Evolutionary conservation across 768 basidiomycete species (phyloP), one percentile per base, ranked within the genome.

Genomic region (Suillus tomentosus): DNA sequence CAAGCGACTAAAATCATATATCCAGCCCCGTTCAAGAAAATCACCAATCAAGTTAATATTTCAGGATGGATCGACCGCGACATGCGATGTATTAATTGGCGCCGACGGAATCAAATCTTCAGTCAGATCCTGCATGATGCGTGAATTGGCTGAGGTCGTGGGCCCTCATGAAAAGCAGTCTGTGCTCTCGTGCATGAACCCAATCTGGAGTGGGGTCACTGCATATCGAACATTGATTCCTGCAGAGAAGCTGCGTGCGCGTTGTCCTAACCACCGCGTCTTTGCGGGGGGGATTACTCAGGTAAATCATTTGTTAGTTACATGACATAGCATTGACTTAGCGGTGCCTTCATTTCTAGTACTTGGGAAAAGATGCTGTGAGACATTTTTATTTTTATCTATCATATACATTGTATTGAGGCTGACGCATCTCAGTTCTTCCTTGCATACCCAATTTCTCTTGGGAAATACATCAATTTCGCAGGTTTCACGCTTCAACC

Each of bases 61-160:
- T 70, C 77, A 83, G 66, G 90, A 91, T 68, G 88, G 87, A 48
- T 79, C 86, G 15, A 80, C 76, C 13, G 79, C 85, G 5, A 77
- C 79, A 27, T 90, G 87, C 70, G 89, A 91, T 71, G 71, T 90
- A 13, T 82, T 92, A 31, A 74, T 90, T 60, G 89, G 88, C 43
- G 88, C 87, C n/a, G 89, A 90, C 66, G 88, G 88, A 5, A 65
- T 90, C 64, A 85, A 85, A 74, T 89, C 87, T 37, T 79, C 77
- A 63, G 83, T 77, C 22, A 78, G 82, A 24, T 64, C 67, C 8
- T 59, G 55, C 50, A 70, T 87, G 67, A 77, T 80, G 64, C 65
- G 67, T 1, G 74, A 77, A 62, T 59, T 73, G 27, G 66, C 73
- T 5, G 39, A 66, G 72, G 67, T 74, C 77, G 55, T 77, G 73